Evolutionary conservation across 495 filamentous ascomycete species (phyloP).

Genomic region (Annulohypoxylon moriforme): DNA sequence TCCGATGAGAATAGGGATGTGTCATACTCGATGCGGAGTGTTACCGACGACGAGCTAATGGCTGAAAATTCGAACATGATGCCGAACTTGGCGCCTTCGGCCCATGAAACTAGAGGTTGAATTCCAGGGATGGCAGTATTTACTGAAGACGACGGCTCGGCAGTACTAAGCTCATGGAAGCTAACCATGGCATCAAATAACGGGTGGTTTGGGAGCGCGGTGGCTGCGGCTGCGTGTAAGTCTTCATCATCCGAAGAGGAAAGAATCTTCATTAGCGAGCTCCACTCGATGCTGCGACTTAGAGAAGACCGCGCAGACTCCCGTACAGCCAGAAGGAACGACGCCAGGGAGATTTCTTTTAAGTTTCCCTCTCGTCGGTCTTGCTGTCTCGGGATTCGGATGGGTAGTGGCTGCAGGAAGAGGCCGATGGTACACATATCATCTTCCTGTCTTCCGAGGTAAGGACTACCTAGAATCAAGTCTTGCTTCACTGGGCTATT

Average conservation of each 20-base stretch:
- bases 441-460: background rate
- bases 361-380: background rate
- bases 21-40: background rate
- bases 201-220: background rate
- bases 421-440: background rate
- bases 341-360: background rate
- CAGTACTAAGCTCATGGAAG: conserved; percentile 1
- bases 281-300: background rate
- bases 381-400: background rate
- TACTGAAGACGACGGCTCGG: background rate
- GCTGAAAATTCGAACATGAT: background rate
- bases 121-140: background rate
- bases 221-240: background rate
- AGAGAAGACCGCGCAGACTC: background rate
- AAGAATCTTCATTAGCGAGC: background rate
- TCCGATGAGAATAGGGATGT: background rate
- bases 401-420: background rate
- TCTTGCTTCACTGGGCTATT: background rate
- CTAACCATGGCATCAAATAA: background rate
- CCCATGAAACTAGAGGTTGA: background rate
- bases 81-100: background rate
- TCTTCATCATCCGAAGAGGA: background rate
- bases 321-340: background rate
- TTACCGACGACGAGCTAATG: background rate
- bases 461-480: background rate